Percentiles rank a stretch among this genome's conserved stretches.
phyloP scores from a whole-genome alignment of 129 eudicot species.

The Calendula officinalis region DNA sequence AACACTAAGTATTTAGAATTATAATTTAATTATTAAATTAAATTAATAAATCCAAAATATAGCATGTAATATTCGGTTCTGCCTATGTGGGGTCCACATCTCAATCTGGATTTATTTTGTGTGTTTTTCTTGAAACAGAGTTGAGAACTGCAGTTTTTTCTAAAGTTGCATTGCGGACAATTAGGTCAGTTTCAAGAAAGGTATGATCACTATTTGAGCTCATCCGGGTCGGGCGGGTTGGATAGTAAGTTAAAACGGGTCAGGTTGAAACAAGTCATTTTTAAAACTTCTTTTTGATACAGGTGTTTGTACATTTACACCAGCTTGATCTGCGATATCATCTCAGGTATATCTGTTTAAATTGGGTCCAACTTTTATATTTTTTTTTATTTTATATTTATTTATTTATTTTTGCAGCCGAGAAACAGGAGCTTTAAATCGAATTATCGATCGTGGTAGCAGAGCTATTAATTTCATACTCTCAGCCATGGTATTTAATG shows the following conservation, averaged over 20 bases:
- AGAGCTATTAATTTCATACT: slow-evolving; percentile 96
- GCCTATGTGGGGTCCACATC: neutral
- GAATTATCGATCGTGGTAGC: slow-evolving; percentile 98
- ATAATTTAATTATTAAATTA: too few species aligned
- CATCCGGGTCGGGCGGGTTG: neutral
- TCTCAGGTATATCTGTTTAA: slow-evolving; percentile 58
- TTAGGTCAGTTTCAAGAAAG: slow-evolving; percentile 85
- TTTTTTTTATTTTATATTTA: neutral
- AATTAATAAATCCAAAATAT: neutral
- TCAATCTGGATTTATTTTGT: slow-evolving; percentile 21
- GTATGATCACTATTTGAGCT: slow-evolving; percentile 33
- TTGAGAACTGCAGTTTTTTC: slow-evolving; percentile 95
- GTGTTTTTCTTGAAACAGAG: slow-evolving; percentile 43
- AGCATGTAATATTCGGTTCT: neutral
- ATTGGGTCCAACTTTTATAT: neutral
- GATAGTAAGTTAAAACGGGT: neutral
- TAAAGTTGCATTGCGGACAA: slow-evolving; percentile 90
- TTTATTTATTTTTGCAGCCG: slow-evolving; percentile 53
- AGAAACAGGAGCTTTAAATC: slow-evolving; percentile 92
- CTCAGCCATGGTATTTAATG: slow-evolving; percentile 95
- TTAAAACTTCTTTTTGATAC: slow-evolving; percentile 28
- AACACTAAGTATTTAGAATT: neutral
- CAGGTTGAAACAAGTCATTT: neutral
- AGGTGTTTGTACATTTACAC: slow-evolving; percentile 95
- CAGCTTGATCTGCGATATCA: slow-evolving; percentile 90